Conservation (phyloP, 228 moss, liverwort and hornwort species). For the Sphagnum fallax region DNA sequence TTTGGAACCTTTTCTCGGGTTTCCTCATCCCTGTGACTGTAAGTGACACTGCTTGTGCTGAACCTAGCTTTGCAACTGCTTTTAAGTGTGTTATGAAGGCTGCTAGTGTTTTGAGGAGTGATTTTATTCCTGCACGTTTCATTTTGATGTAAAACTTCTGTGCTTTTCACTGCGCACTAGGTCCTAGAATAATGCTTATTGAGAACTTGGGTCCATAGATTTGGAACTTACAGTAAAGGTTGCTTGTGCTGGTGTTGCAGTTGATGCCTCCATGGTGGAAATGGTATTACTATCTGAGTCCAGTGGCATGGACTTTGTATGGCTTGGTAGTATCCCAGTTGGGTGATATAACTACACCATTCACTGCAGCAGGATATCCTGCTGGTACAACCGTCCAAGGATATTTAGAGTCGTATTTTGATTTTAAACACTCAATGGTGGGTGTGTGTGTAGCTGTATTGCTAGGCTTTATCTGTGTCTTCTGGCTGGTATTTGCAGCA, state of each 20-base stretch:
- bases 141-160: background rate
- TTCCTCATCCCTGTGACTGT: constrained; percentile 86
- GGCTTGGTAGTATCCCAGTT: constrained; percentile 55
- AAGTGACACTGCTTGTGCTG: constrained; percentile 10
- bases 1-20: constrained; percentile 95
- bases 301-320: constrained; percentile 61
- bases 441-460: constrained; percentile 58
- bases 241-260: constrained; percentile 18
- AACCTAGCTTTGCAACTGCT: background rate
- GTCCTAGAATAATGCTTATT: no score
- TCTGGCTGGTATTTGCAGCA: constrained; percentile 67
- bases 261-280: constrained; percentile 59
- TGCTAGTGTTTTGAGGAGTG: background rate
- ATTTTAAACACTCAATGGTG: constrained; percentile 43
- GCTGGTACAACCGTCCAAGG: constrained; percentile 13
- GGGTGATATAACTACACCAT: constrained; percentile 29
- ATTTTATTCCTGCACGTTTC: background rate
- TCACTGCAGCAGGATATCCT: constrained; percentile 25
- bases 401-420: constrained; percentile 43
- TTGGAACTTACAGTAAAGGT: no score
- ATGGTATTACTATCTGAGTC: constrained; percentile 65
- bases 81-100: background rate
- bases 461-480: constrained; percentile 33
- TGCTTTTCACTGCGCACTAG: no score
- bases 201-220: no score